Conservation (phyloP, 192 early-diverging fungal genomes). For the Coemansia sp. region DNA sequence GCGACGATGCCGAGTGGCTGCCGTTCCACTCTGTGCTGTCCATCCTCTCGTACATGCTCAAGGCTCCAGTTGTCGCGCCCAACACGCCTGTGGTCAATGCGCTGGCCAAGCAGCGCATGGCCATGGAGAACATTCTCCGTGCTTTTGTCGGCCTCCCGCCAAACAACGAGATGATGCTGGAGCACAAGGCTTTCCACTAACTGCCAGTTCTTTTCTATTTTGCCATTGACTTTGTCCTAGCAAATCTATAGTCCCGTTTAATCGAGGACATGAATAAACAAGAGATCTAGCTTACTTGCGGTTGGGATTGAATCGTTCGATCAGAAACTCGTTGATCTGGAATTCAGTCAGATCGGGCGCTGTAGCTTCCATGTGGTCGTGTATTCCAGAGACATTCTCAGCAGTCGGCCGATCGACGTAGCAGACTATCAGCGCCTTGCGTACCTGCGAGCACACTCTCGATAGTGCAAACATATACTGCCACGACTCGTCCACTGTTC, state of each 20-base stretch:
- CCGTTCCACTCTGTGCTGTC: conserved; percentile 95
- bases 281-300: conserved; percentile 9
- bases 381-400: background rate
- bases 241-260: too few species aligned
- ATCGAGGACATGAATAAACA: too few species aligned
- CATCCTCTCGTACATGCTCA: conserved; percentile 93
- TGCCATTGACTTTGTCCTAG: too few species aligned
- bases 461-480: conserved; percentile 42
- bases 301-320: conserved; percentile 49
- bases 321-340: conserved; percentile 28
- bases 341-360: conserved; percentile 23
- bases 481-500: conserved; percentile 22
- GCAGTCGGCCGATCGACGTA: conserved; percentile 24
- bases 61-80: conserved; percentile 92
- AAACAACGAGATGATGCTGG: conserved; percentile 96
- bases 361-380: background rate
- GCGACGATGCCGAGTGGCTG: conserved; percentile 58
- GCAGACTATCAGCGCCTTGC: conserved; percentile 46
- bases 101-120: conserved; percentile 89
- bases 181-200: conserved; percentile 75
- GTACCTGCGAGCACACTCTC: conserved; percentile 38
- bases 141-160: conserved; percentile 94
- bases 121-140: conserved; percentile 97
- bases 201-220: background rate
- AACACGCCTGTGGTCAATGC: conserved; percentile 97